phyloP scores from a whole-genome alignment of 345 rosid genomes.

The Populus alba region DNA sequence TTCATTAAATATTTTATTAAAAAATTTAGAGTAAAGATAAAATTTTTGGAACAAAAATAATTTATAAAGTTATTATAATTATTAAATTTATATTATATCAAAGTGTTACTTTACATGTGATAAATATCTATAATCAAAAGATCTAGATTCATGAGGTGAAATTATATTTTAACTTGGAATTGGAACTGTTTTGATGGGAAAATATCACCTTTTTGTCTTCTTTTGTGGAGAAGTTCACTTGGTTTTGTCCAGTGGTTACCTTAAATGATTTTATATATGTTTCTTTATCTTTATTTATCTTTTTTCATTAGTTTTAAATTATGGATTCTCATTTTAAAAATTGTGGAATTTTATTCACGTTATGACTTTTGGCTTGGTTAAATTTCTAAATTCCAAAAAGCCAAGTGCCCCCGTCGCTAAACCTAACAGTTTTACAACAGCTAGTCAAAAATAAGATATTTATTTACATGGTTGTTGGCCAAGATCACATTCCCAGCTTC shows the following conservation, averaged over 20 bases:
- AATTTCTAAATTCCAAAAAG: not conserved
- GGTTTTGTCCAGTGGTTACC: not conserved
- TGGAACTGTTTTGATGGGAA: not conserved
- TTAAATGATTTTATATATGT: not conserved
- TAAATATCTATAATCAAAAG: too few relatives aligned
- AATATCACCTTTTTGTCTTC: too few relatives aligned
- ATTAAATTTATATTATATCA: fast-evolving
- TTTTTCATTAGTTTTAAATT: not conserved
- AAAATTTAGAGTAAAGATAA: too few relatives aligned
- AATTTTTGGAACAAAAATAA: too few relatives aligned
- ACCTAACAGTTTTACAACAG: not conserved
- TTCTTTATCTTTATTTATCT: not conserved
- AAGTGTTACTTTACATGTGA: too few relatives aligned
- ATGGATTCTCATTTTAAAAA: not conserved
- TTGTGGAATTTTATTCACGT: not conserved
- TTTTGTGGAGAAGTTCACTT: not conserved
- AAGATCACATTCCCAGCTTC: not conserved
- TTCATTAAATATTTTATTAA: too few relatives aligned
- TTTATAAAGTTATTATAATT: too few relatives aligned
- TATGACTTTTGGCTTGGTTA: not conserved
- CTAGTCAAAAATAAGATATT: not conserved
- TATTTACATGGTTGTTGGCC: too few relatives aligned
- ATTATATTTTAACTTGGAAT: not conserved
- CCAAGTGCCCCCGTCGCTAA: not conserved
- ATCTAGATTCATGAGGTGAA: not conserved